Evolutionary conservation across 345 rosid species (phyloP).

Genomic region (Acer saccharum): DNA sequence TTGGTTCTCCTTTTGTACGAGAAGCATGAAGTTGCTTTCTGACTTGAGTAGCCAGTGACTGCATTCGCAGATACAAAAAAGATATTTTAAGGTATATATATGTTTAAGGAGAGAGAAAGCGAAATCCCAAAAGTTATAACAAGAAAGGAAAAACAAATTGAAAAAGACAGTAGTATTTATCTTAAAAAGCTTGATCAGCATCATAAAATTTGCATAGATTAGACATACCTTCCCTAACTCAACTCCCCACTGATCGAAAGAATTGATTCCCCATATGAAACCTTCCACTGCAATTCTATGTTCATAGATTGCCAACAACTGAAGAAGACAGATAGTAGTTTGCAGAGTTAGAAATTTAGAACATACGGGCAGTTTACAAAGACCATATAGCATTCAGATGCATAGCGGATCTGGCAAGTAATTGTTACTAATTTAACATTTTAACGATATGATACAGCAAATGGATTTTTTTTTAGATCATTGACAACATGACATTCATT

Average conservation of each 20-base stretch:
- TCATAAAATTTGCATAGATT: background rate
- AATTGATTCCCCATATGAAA: conserved; percentile 94
- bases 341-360: background rate
- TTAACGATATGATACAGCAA: background rate
- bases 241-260: conserved; percentile 99
- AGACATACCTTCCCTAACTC: conserved; percentile 87
- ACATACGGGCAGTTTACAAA: background rate
- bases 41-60: conserved; percentile 89
- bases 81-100: background rate
- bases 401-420: background rate
- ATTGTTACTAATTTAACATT: background rate
- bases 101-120: background rate
- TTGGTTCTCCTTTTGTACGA: conserved; percentile 61
- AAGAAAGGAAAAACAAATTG: background rate
- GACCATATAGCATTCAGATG: background rate
- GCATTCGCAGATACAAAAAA: conserved; percentile 22
- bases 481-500: background rate
- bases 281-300: conserved; percentile 97
- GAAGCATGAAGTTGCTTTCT: conserved; percentile 85
- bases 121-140: background rate
- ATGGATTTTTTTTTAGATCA: background rate
- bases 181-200: background rate
- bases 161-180: background rate
- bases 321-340: conserved; percentile 21
- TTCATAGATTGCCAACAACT: conserved; percentile 91